Evolutionary conservation across 2,329 filamentous ascomycete species (phyloP).

Genomic region (Golovinomyces cichoracearum): DNA sequence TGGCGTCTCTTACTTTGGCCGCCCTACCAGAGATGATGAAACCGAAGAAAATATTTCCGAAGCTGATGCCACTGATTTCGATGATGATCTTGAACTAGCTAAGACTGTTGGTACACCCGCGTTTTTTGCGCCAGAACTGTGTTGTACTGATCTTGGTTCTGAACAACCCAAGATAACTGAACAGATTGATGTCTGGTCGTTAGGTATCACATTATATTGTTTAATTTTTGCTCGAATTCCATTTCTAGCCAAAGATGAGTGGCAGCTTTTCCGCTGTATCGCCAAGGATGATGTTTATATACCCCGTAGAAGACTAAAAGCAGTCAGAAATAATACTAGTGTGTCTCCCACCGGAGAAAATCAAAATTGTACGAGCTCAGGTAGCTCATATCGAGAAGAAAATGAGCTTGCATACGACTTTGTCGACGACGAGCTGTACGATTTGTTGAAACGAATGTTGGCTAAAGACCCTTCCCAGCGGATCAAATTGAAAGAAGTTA

Average conservation of each 20-base stretch:
- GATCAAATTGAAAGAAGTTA: constrained; percentile 75
- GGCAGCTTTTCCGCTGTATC: constrained; percentile 73
- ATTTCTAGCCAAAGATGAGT: constrained; percentile 77
- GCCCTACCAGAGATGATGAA: constrained; percentile 61
- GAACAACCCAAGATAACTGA: constrained; percentile 59
- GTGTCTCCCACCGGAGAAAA: constrained; percentile 28
- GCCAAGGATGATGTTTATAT: constrained; percentile 84
- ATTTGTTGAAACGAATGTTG: constrained; percentile 55
- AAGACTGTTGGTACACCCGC: constrained; percentile 95
- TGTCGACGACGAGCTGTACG: constrained; percentile 52
- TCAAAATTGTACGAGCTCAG: constrained; percentile 19
- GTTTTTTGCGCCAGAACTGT: constrained; percentile 91
- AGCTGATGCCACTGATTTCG: constrained; percentile 62
- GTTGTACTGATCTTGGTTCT: constrained; percentile 51
- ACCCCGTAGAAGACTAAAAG: constrained; percentile 54
- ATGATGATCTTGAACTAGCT: constrained; percentile 84
- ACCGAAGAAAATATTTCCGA: constrained; percentile 49
- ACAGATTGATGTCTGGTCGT: constrained; percentile 90
- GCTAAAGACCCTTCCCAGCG: constrained; percentile 72
- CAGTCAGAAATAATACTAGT: constrained; percentile 35
- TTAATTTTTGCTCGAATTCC: constrained; percentile 83
- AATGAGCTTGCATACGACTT: constrained; percentile 65
- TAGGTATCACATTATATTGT: constrained; percentile 88
- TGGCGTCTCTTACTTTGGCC: constrained; percentile 78
- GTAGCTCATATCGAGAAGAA: constrained; percentile 46